Evolutionary conservation across 164 flowering plant genomes (phyloP), one percentile per base, ranked within the genome.

Genomic region (Nymphaea colorata): DNA sequence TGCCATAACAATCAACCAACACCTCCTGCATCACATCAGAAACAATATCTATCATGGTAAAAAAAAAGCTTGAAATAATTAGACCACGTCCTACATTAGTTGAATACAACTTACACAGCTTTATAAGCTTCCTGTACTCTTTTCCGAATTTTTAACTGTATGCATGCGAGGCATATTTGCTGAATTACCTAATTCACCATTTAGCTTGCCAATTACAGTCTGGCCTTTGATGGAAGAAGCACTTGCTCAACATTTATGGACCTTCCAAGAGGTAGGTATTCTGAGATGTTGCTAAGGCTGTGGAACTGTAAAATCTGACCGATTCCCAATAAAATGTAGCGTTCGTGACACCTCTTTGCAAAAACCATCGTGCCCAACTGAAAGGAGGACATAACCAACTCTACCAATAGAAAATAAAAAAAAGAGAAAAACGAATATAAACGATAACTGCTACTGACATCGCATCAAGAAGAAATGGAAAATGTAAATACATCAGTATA

Each of bases 301-400:
- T 87, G 36, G 80, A n/a, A 88, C 93, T 0, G 90, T 89, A 81
- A 82, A 88, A 69, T 94, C 94, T 25, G 96, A 91, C 75, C 86
- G 93, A 72, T 86, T 87, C 44, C 88, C 90, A 36, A 94, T 90
- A 82, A 84, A 94, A 4, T 82, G 73, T 75, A 91, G 57, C 6
- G 97, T 90, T 59, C 74, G 75, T 72, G 88, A 47, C 44, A 74
- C 87, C 81, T 87, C 91, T 16, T 75, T 71, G 73, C 87, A 89
- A 79, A 94, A 89, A 51, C 86, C 77, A 79, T 77, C 81, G 75
- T 94, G 95, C 53, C 97, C 96, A 15, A 88, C 83, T 41, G 91
- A 86, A 17, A 94, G 88, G 73, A 91, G 80, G 67, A 91, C 82
- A 65, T 97, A 91, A 44, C 98, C 98, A 70, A 76, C 72, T 81